Evolutionary conservation across 192 early-diverging fungal genomes (phyloP).

Genomic region (Glomus cerebriforme): DNA sequence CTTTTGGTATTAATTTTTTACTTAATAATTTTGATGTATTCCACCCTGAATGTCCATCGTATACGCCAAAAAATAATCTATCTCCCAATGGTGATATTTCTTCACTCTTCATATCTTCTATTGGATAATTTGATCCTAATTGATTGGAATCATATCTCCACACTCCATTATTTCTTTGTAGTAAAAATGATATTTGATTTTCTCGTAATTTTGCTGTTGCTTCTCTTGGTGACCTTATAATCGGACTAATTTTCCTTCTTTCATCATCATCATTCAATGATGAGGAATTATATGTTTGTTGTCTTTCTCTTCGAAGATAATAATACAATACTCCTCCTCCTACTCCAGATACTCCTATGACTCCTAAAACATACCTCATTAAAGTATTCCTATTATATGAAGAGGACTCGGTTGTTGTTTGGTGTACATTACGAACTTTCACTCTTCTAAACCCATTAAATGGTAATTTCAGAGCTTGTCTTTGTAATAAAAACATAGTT

Average conservation of each 20-base stretch:
- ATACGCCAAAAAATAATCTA: slow-evolving; percentile 52
- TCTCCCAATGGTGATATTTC: slow-evolving; percentile 24
- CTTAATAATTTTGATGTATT: slow-evolving; percentile 49
- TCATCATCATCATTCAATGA: neutral
- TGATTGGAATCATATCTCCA: slow-evolving; percentile 41
- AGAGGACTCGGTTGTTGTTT: neutral
- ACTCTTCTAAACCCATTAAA: neutral
- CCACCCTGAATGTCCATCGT: slow-evolving; percentile 59
- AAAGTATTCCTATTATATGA: neutral
- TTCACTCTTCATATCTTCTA: slow-evolving; percentile 52
- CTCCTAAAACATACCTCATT: neutral
- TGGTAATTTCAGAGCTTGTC: neutral
- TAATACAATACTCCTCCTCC: neutral
- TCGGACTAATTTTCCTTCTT: neutral
- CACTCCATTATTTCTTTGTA: slow-evolving; percentile 23
- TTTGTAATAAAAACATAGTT: neutral
- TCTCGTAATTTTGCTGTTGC: slow-evolving; percentile 25
- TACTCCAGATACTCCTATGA: neutral
- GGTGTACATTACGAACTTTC: neutral
- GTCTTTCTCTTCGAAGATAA: neutral
- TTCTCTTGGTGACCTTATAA: neutral
- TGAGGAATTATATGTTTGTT: neutral
- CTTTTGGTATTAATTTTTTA: slow-evolving; percentile 47
- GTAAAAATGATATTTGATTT: slow-evolving; percentile 13
- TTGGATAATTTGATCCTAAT: slow-evolving; percentile 53